Conservation (phyloP, 2,329 filamentous ascomycete genomes). For the Beauveria bassiana region DNA sequence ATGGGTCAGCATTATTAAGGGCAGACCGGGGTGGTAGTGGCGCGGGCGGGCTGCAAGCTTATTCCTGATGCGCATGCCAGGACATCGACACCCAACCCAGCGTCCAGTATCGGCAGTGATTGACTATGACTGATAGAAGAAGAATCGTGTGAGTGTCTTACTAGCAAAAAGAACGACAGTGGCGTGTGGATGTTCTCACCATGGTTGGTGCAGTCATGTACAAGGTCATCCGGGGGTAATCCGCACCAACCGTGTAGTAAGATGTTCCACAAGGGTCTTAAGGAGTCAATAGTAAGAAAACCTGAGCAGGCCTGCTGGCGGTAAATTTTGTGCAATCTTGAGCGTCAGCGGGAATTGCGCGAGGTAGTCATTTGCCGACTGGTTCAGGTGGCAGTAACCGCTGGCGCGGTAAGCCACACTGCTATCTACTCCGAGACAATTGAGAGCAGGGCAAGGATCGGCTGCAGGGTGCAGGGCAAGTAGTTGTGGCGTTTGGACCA, state of each 20-base stretch:
- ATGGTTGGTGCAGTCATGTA: not conserved
- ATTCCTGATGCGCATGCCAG: not conserved
- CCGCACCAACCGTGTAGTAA: not conserved
- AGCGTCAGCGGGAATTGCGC: not conserved
- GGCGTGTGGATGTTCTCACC: too few relatives aligned
- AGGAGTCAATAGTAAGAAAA: not conserved
- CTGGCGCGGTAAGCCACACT: not conserved
- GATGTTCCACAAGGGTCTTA: not conserved
- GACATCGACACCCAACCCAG: slow-evolving; percentile 2
- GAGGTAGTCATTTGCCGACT: not conserved
- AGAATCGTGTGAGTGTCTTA: not conserved
- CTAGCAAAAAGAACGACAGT: too few relatives aligned
- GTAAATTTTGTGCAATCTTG: not conserved
- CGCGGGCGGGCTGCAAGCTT: not conserved
- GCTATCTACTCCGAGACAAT: slow-evolving; percentile 5
- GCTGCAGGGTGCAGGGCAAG: not conserved
- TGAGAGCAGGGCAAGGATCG: not conserved
- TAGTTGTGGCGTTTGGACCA: not conserved
- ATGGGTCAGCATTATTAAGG: slow-evolving; percentile 8
- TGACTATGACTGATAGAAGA: not conserved
- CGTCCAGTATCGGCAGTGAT: not conserved
- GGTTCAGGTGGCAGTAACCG: not conserved
- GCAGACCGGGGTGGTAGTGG: not conserved
- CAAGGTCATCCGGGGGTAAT: not conserved
- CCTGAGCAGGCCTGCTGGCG: not conserved